phyloP scores from a whole-genome alignment of 352 stramenopile species.

The Phytophthora aleatoria region DNA sequence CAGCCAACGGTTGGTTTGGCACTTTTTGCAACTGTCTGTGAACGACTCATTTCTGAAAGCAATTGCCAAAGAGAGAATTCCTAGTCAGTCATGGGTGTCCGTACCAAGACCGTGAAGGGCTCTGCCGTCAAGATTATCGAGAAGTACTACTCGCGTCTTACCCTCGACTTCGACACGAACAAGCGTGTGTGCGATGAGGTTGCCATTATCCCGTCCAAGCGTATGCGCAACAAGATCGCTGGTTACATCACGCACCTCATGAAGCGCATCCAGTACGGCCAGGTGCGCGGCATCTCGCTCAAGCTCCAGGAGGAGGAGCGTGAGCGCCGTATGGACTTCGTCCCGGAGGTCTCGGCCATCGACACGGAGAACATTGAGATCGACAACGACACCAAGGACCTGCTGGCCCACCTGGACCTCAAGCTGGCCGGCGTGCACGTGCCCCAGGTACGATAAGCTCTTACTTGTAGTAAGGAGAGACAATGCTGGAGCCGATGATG shows the following conservation, averaged over 20 bases:
- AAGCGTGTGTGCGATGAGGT: constrained; percentile 98
- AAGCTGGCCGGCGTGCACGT: constrained; percentile 91
- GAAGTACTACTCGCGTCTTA: constrained; percentile 99
- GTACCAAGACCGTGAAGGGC: constrained; percentile 99
- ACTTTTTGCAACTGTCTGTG: neutral
- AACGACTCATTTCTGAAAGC: constrained; percentile 40
- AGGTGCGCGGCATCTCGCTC: constrained; percentile 99
- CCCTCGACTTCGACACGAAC: constrained; percentile 99
- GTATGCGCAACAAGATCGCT: constrained; percentile 99
- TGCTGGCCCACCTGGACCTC: constrained; percentile 96
- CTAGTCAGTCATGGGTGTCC: constrained; percentile 94
- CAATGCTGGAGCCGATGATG: constrained; percentile 88
- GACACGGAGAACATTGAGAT: constrained; percentile 96
- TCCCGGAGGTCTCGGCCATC: constrained; percentile 97
- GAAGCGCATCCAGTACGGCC: constrained; percentile 99
- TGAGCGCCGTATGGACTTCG: constrained; percentile 99
- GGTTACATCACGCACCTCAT: constrained; percentile 99
- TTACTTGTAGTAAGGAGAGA: constrained; percentile 14
- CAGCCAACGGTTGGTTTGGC: constrained; percentile 25
- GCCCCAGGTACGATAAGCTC: constrained; percentile 72
- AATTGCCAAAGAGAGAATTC: constrained; percentile 41
- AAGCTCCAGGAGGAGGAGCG: constrained; percentile 99
- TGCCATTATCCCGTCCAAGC: constrained; percentile 99
- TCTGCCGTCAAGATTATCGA: constrained; percentile 99
- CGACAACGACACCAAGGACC: constrained; percentile 98